phyloP scores from a whole-genome alignment of 768 basidiomycete species.

The Suillus americanus region DNA sequence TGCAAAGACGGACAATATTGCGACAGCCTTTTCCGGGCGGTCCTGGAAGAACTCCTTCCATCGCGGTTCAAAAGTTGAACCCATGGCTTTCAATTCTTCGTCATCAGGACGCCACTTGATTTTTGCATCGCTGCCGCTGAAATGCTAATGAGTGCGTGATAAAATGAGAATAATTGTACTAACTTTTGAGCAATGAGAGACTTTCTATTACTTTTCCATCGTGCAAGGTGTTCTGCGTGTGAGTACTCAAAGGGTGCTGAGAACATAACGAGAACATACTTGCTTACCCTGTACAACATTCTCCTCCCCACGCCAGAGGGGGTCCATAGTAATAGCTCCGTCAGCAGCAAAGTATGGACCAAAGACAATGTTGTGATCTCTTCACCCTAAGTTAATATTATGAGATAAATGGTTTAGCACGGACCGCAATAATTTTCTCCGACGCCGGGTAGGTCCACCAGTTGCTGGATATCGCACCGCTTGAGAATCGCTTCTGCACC shows the following conservation, averaged over 20 bases:
- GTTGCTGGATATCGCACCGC: conserved; percentile 24
- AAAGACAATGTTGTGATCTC: conserved; percentile 32
- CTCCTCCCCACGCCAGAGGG: conserved; percentile 38
- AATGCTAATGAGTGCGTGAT: background rate
- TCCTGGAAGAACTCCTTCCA: conserved; percentile 21
- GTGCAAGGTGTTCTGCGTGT: conserved; percentile 15
- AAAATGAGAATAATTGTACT: conserved; percentile 8
- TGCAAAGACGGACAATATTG: background rate
- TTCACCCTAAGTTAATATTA: background rate
- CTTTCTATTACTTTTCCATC: conserved; percentile 35
- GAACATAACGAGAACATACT: conserved; percentile 10
- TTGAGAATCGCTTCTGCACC: conserved; percentile 33
- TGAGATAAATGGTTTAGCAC: background rate
- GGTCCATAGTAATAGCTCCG: conserved; percentile 47
- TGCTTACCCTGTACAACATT: conserved; percentile 40
- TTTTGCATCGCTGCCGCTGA: conserved; percentile 17
- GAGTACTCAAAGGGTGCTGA: background rate
- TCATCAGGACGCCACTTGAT: conserved; percentile 26
- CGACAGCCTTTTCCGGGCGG: conserved; percentile 22
- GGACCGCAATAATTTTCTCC: conserved; percentile 43
- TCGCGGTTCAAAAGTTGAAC: conserved; percentile 17
- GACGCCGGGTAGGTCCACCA: conserved; percentile 40
- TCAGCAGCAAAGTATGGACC: conserved; percentile 39
- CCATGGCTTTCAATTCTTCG: conserved; percentile 19
- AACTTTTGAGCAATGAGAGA: conserved; percentile 57